phyloP scores from a whole-genome alignment of 148 eudicot genomes.

The Silene uniflora region DNA sequence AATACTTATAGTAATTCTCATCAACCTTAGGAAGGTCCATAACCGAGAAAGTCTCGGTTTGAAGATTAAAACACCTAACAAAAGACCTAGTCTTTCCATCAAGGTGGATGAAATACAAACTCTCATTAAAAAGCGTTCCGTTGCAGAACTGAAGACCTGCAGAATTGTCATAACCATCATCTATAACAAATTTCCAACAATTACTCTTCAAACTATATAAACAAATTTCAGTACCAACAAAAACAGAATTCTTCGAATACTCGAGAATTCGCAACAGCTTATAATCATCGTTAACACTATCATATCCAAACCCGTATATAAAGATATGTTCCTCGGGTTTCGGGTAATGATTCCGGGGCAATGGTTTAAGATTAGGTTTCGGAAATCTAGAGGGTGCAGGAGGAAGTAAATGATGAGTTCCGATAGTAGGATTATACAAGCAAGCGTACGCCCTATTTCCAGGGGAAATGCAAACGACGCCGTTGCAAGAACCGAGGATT shows the following conservation, averaged over 20 bases:
- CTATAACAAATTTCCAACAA: neutral
- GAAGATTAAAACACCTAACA: neutral
- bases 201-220: neutral
- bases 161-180: too few species aligned
- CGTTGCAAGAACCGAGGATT: constrained; percentile 10
- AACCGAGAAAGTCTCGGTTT: neutral
- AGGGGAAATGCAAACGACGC: constrained; percentile 6
- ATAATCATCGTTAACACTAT: neutral
- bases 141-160: too few species aligned
- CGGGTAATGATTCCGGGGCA: neutral
- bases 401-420: neutral
- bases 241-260: neutral
- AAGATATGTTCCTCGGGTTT: neutral
- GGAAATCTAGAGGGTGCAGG: neutral
- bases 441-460: too few species aligned
- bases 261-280: neutral
- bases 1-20: neutral
- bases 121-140: neutral
- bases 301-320: constrained; percentile 10
- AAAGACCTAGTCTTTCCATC: too few species aligned
- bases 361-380: neutral
- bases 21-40: neutral
- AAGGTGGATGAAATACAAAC: too few species aligned
- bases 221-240: neutral
- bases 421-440: neutral